These are phyloP conservation scores for Brassica balearica DNA, from an alignment of 441 rosid genomes.

Conservation along the genomic window DNA sequence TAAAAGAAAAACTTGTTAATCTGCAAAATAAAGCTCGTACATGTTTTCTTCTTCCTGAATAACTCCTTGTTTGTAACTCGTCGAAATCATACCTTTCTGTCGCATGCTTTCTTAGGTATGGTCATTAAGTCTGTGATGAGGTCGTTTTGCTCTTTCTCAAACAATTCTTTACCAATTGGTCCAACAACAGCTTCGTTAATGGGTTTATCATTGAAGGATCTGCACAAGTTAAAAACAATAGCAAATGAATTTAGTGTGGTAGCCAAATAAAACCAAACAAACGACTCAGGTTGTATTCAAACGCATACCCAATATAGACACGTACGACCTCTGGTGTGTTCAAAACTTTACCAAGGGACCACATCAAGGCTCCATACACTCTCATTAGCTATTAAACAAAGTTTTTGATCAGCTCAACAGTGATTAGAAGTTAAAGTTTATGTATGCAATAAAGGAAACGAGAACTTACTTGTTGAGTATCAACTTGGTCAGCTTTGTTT, in stretches of 20 bases:
- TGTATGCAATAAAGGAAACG: neutral
- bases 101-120: conserved; percentile 74
- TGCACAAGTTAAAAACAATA: conserved; percentile 34
- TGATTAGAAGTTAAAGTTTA: neutral
- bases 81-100: conserved; percentile 51
- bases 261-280: neutral
- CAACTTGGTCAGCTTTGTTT: conserved; percentile 82
- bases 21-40: neutral
- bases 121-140: conserved; percentile 59
- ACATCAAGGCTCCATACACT: conserved; percentile 81
- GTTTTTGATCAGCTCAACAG: conserved; percentile 13
- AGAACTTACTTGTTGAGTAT: conserved; percentile 64
- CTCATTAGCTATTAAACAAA: conserved; percentile 58
- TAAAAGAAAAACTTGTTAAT: neutral
- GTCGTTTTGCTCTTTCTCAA: conserved; percentile 71
- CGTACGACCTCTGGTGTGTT: conserved; percentile 74
- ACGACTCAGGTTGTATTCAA: neutral
- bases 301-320: conserved; percentile 66
- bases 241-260: conserved; percentile 2
- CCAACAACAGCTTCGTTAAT: conserved; percentile 51
- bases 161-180: conserved; percentile 58
- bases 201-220: conserved; percentile 67
- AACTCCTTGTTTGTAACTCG: neutral
- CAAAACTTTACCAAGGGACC: conserved; percentile 81
- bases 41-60: neutral